Conservation (phyloP, 208 protist species). For the Lotmaria passim region DNA sequence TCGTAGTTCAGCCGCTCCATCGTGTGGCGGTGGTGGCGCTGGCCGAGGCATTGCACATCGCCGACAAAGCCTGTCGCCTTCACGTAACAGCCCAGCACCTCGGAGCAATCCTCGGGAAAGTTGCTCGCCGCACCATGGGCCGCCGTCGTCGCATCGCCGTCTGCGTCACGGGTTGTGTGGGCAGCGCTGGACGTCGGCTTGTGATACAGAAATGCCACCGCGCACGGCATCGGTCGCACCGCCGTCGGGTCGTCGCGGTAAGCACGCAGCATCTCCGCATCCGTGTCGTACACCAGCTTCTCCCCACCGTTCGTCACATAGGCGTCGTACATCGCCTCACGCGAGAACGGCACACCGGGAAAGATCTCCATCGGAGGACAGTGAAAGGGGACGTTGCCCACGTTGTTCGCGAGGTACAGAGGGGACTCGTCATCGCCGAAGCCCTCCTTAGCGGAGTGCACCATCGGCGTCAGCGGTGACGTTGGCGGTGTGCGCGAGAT, state of each 20-base stretch:
- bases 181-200: not conserved
- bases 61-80: constrained; percentile 52
- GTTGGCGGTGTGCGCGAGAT: not conserved
- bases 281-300: constrained; percentile 40
- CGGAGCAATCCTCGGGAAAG: constrained; percentile 39
- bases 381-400: constrained; percentile 20
- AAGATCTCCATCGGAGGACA: constrained; percentile 42
- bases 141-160: not conserved
- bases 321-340: constrained; percentile 47
- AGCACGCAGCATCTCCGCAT: constrained; percentile 42
- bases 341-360: constrained; percentile 27
- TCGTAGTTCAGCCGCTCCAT: constrained; percentile 48
- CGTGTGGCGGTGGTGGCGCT: not conserved
- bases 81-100: constrained; percentile 53
- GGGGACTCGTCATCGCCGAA: constrained; percentile 1
- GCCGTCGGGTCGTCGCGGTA: constrained; percentile 18
- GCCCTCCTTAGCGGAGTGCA: constrained; percentile 5
- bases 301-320: constrained; percentile 37
- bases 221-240: constrained; percentile 63
- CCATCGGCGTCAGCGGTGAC: constrained; percentile 13
- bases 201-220: constrained; percentile 65
- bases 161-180: not conserved
- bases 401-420: constrained; percentile 18
- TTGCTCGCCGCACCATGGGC: not conserved
- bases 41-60: constrained; percentile 30